Evolutionary conservation across 257 asterid species (phyloP).

Genomic region (Cordia subcordata): DNA sequence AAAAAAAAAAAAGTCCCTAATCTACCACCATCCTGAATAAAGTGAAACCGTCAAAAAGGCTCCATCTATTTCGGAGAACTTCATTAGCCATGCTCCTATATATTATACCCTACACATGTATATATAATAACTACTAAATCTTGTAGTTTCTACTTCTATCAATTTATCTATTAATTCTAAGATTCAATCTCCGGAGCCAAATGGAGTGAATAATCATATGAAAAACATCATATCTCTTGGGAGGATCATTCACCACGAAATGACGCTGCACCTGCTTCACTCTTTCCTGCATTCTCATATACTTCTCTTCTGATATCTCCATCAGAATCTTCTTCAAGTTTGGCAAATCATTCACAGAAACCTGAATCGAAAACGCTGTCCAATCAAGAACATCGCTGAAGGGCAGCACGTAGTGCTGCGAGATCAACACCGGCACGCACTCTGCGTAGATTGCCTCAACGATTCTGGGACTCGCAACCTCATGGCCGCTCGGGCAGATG

Average conservation of each 20-base stretch:
- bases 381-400: conserved; percentile 59
- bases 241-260: conserved; percentile 48
- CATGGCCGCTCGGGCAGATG: conserved; percentile 70
- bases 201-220: conserved; percentile 69
- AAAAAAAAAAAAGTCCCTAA: too few relatives aligned
- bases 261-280: conserved; percentile 59
- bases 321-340: conserved; percentile 37
- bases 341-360: conserved; percentile 40
- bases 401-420: conserved; percentile 42
- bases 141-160: not conserved
- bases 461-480: conserved; percentile 66
- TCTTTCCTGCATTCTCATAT: conserved; percentile 36
- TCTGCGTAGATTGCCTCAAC: conserved; percentile 70
- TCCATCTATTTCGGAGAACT: too few relatives aligned
- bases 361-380: conserved; percentile 38
- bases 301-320: conserved; percentile 41
- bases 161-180: conserved; percentile 13
- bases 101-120: too few relatives aligned
- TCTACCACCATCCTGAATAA: too few relatives aligned
- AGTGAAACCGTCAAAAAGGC: too few relatives aligned
- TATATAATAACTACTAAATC: not conserved
- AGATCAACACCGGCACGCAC: conserved; percentile 58
- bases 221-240: conserved; percentile 56
- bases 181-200: conserved; percentile 67
- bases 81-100: too few relatives aligned